These are phyloP conservation scores for Falciphora oryzae DNA, from an alignment of 2,329 filamentous ascomycete species.

Conservation along the genomic window DNA sequence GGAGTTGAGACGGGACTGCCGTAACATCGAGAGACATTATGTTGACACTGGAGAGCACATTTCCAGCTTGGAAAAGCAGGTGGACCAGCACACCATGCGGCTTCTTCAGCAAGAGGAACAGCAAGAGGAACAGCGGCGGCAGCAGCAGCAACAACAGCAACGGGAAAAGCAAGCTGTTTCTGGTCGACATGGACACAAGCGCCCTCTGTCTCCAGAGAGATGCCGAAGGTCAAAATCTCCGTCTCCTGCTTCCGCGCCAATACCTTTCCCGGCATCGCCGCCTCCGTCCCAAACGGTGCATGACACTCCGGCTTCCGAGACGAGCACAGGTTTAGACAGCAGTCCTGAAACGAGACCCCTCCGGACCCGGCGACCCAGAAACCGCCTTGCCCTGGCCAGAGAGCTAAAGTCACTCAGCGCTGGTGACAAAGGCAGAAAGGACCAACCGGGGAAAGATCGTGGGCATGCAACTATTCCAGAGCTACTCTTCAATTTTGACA, in stretches of 20 bases:
- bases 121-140: neutral
- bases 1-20: neutral
- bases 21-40: neutral
- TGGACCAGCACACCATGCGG: neutral
- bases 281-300: neutral
- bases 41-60: neutral
- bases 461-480: neutral
- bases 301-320: neutral
- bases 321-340: neutral
- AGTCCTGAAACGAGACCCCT: neutral
- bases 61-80: neutral
- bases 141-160: too few species aligned
- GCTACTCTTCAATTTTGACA: neutral
- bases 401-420: neutral
- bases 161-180: neutral
- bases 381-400: neutral
- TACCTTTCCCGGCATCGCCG: neutral
- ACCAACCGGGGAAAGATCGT: neutral
- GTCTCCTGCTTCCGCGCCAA: neutral
- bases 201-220: neutral
- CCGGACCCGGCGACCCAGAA: neutral
- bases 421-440: neutral
- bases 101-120: neutral
- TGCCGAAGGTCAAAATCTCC: neutral
- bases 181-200: neutral